phyloP scores from a whole-genome alignment of 768 basidiomycete species.

The Sporobolomyces roseus region DNA sequence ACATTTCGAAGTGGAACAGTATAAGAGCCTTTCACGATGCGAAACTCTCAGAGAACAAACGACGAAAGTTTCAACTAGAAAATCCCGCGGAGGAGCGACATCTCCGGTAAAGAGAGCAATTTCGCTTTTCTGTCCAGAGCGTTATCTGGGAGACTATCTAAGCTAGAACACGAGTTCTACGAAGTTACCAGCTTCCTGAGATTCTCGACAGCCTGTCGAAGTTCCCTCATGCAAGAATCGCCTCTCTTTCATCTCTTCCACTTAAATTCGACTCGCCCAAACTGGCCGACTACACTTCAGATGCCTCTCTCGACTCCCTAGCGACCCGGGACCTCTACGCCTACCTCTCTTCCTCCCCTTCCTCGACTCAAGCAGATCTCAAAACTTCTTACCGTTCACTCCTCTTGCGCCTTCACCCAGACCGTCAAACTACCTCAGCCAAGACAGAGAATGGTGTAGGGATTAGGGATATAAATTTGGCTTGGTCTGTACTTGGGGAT shows the following conservation, averaged over 20 bases:
- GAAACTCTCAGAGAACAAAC: too few species aligned
- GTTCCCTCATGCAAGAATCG: too few species aligned
- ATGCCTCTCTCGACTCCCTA: slow-evolving; percentile 4
- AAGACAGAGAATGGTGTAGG: neutral
- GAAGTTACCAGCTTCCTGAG: too few species aligned
- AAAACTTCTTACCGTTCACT: neutral
- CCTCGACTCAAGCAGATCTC: neutral
- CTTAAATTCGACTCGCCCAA: neutral
- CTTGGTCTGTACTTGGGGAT: slow-evolving; percentile 33
- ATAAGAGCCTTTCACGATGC: too few species aligned
- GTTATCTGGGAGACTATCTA: too few species aligned
- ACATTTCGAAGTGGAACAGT: too few species aligned
- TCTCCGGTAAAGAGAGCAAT: too few species aligned
- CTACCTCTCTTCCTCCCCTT: neutral
- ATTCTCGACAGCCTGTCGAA: too few species aligned
- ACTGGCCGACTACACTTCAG: neutral
- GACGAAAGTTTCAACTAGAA: too few species aligned
- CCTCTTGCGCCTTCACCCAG: slow-evolving; percentile 17
- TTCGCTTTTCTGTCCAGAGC: too few species aligned
- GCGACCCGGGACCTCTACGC: slow-evolving; percentile 23
- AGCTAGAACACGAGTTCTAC: too few species aligned
- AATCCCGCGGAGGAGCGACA: too few species aligned
- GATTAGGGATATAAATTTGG: slow-evolving; percentile 25
- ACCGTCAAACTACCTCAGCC: neutral
- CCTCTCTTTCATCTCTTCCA: neutral